A percentile compares a stretch with the other conserved stretches of the same genome.
These are phyloP conservation scores for Haplosporangium gracile DNA, from an alignment of 192 early-diverging fungal species.

Conservation along the genomic window DNA sequence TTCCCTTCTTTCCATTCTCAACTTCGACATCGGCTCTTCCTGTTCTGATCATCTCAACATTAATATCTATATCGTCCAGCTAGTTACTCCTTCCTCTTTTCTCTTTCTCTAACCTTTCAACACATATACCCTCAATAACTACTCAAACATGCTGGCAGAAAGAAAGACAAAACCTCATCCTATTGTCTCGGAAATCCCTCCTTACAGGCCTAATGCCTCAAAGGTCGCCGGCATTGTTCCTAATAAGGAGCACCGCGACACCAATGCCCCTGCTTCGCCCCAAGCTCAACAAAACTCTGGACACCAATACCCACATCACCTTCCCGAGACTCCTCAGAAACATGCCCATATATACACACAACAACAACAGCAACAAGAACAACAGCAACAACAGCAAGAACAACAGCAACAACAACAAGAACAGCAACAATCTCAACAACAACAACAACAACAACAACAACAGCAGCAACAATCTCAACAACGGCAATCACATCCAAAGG, in stretches of 20 bases:
- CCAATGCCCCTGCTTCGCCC: slow-evolving; percentile 30
- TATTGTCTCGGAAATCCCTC: slow-evolving; percentile 28
- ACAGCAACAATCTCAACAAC: slow-evolving; percentile 15
- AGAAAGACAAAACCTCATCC: slow-evolving; percentile 30
- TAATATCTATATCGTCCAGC: background rate
- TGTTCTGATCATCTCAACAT: background rate
- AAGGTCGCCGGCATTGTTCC: background rate
- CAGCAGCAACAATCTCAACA: slow-evolving; percentile 13
- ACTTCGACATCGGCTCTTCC: background rate
- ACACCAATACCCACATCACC: slow-evolving; percentile 20
- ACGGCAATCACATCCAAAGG: slow-evolving; percentile 16
- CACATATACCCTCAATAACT: background rate
- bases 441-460: slow-evolving; percentile 8
- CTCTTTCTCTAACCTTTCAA: background rate
- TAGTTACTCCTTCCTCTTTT: background rate
- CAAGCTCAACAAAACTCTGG: slow-evolving; percentile 42
- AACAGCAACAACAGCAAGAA: slow-evolving; percentile 4
- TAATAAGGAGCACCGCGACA: slow-evolving; percentile 23
- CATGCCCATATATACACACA: slow-evolving; percentile 1
- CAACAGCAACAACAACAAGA: slow-evolving; percentile 11
- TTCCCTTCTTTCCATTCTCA: background rate
- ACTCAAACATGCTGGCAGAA: slow-evolving; percentile 34
- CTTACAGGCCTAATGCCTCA: slow-evolving; percentile 13
- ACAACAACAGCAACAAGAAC: background rate
- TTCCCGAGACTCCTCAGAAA: background rate